These are phyloP conservation scores for Colletotrichum kahawae DNA, from an alignment of 2,329 filamentous ascomycete species.

Conservation along the genomic window DNA sequence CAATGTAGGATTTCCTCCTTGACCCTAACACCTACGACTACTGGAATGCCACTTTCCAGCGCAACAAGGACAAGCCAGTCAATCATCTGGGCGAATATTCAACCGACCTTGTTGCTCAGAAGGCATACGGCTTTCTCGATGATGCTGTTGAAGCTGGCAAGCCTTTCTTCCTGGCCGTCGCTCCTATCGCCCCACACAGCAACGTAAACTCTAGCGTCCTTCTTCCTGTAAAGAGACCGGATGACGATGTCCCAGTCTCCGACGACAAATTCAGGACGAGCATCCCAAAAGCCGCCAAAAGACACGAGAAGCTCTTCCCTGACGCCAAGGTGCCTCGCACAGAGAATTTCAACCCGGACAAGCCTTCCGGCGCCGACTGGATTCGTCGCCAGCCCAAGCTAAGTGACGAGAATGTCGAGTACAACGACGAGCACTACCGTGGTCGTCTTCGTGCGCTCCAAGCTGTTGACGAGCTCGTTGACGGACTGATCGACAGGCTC, in stretches of 20 bases:
- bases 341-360: constrained; percentile 66
- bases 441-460: constrained; percentile 47
- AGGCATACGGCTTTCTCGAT: constrained; percentile 64
- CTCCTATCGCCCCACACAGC: constrained; percentile 46
- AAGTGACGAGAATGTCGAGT: constrained; percentile 33
- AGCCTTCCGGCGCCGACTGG: constrained; percentile 49
- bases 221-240: constrained; percentile 64
- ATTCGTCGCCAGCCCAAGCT: constrained; percentile 41
- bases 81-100: constrained; percentile 46
- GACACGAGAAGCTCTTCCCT: constrained; percentile 66
- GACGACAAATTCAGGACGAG: constrained; percentile 46
- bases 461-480: constrained; percentile 51
- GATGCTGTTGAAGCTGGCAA: constrained; percentile 58
- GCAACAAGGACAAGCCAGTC: constrained; percentile 54
- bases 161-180: constrained; percentile 63
- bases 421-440: constrained; percentile 45
- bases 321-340: constrained; percentile 66
- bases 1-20: constrained; percentile 51
- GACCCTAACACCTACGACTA: constrained; percentile 74
- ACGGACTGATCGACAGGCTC: constrained; percentile 38
- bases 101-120: constrained; percentile 63
- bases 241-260: constrained; percentile 55
- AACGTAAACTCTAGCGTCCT: constrained; percentile 30
- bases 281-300: constrained; percentile 42
- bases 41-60: constrained; percentile 67